These are phyloP conservation scores for Ustilago bromivora DNA, from an alignment of 1,284 basidiomycete species.

Conservation along the genomic window DNA sequence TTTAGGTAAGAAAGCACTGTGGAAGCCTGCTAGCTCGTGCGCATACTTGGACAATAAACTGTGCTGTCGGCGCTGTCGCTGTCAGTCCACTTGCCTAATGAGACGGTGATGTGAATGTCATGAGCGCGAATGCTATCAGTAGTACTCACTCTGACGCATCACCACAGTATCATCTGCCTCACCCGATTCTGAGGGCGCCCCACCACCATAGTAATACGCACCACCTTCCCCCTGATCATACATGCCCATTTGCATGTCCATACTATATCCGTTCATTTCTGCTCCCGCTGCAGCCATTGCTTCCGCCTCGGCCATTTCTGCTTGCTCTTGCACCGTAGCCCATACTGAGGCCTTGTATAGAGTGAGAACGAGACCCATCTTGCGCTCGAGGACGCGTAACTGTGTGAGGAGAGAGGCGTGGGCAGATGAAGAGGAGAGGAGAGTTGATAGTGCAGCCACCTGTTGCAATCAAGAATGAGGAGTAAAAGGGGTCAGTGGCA, in stretches of 20 bases:
- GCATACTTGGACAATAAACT: neutral
- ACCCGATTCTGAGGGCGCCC: constrained; percentile 8
- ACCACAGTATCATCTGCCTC: constrained; percentile 47
- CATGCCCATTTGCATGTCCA: constrained; percentile 26
- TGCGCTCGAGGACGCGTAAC: constrained; percentile 85
- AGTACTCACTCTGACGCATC: constrained; percentile 40
- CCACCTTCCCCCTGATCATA: constrained; percentile 14
- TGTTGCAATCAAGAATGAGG: constrained; percentile 33
- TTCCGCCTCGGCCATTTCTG: constrained; percentile 72
- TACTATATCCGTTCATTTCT: constrained; percentile 21
- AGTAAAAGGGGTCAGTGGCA: constrained; percentile 41
- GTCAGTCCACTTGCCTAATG: neutral
- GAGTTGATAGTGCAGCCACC: constrained; percentile 69
- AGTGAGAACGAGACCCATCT: constrained; percentile 82
- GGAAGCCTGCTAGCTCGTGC: neutral
- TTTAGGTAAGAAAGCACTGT: neutral
- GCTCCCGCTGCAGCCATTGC: constrained; percentile 44
- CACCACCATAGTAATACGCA: constrained; percentile 20
- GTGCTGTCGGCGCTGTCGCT: neutral
- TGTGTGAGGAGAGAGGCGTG: constrained; percentile 82
- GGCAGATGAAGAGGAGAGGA: constrained; percentile 74
- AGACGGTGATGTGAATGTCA: neutral
- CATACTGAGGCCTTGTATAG: constrained; percentile 95
- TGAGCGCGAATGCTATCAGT: constrained; percentile 12
- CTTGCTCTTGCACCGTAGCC: constrained; percentile 89